These are phyloP conservation scores for Metschnikowia colocasiae DNA, from an alignment of 805 yeast species.

Conservation along the genomic window DNA sequence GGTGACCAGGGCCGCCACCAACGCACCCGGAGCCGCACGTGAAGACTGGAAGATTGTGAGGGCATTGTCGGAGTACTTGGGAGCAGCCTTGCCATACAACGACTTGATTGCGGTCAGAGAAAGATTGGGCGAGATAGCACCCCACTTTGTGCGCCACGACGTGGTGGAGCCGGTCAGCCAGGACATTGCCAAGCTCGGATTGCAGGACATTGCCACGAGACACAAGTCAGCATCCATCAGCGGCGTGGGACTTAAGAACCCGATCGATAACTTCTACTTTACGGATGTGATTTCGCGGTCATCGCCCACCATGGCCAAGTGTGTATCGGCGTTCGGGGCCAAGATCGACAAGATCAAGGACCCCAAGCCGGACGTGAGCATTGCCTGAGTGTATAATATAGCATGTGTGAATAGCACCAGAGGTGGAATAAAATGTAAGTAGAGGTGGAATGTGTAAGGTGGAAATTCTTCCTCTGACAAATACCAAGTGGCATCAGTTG, in stretches of 20 bases:
- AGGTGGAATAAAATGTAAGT: neutral
- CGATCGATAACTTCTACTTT: slow-evolving; percentile 80
- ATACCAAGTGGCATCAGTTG: too few relatives aligned
- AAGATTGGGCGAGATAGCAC: slow-evolving; percentile 74
- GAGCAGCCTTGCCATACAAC: slow-evolving; percentile 70
- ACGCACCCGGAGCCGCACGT: slow-evolving; percentile 84
- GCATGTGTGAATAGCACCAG: slow-evolving; percentile 13
- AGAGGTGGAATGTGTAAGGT: too few relatives aligned
- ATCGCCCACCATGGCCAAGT: slow-evolving; percentile 87
- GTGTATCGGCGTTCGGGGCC: slow-evolving; percentile 69
- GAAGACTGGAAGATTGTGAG: slow-evolving; percentile 88
- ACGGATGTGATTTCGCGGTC: slow-evolving; percentile 84
- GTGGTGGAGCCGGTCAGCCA: slow-evolving; percentile 63
- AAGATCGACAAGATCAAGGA: slow-evolving; percentile 58
- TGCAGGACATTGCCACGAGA: slow-evolving; percentile 42
- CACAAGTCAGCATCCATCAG: slow-evolving; percentile 30
- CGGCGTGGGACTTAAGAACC: slow-evolving; percentile 57
- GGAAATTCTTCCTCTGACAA: too few relatives aligned
- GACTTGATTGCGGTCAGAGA: slow-evolving; percentile 62
- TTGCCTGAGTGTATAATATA: slow-evolving; percentile 12
- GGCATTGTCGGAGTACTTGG: slow-evolving; percentile 76
- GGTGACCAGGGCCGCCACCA: slow-evolving; percentile 79
- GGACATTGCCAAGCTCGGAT: slow-evolving; percentile 55
- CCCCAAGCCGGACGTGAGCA: slow-evolving; percentile 40
- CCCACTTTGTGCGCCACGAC: slow-evolving; percentile 74